Percentiles rank a stretch among this genome's conserved stretches.
phyloP scores from a whole-genome alignment of 495 filamentous ascomycete species.

The Aspergillus leporis region DNA sequence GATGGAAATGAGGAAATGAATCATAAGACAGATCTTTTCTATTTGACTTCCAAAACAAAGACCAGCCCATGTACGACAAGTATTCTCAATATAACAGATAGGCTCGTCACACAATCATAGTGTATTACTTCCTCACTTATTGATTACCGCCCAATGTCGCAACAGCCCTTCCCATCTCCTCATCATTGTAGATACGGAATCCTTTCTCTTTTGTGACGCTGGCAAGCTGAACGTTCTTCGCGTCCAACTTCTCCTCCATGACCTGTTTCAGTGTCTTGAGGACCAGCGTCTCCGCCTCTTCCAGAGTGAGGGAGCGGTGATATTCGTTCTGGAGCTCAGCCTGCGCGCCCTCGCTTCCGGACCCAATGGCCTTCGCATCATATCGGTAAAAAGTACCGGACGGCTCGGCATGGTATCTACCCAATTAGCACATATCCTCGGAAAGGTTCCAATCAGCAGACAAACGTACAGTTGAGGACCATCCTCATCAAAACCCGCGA shows the following conservation, averaged over 20 bases:
- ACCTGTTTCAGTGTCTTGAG: slow-evolving; percentile 99
- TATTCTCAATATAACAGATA: slow-evolving; percentile 13
- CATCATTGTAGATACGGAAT: slow-evolving; percentile 96
- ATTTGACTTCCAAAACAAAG: slow-evolving; percentile 26
- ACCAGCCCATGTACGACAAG: slow-evolving; percentile 14
- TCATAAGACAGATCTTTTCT: slow-evolving; percentile 34
- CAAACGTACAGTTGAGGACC: slow-evolving; percentile 79
- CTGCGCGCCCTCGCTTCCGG: slow-evolving; percentile 93
- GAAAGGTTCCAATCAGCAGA: not conserved
- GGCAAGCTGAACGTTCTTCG: slow-evolving; percentile 97
- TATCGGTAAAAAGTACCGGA: slow-evolving; percentile 98
- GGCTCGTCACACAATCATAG: slow-evolving; percentile 11
- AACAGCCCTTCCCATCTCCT: slow-evolving; percentile 92
- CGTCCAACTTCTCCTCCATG: slow-evolving; percentile 99
- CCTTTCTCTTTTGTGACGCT: slow-evolving; percentile 97
- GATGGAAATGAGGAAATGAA: slow-evolving; percentile 3
- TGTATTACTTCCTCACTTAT: slow-evolving; percentile 29
- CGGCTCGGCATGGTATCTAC: slow-evolving; percentile 92
- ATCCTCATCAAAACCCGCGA: slow-evolving; percentile 96
- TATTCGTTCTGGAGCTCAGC: slow-evolving; percentile 98
- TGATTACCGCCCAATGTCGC: slow-evolving; percentile 59
- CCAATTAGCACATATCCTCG: not conserved
- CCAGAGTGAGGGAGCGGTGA: slow-evolving; percentile 92
- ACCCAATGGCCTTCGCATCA: slow-evolving; percentile 98
- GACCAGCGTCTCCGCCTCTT: slow-evolving; percentile 91